These are phyloP conservation scores for Aspergillus brasiliensis DNA, from an alignment of 2,329 filamentous ascomycete species.

Conservation along the genomic window DNA sequence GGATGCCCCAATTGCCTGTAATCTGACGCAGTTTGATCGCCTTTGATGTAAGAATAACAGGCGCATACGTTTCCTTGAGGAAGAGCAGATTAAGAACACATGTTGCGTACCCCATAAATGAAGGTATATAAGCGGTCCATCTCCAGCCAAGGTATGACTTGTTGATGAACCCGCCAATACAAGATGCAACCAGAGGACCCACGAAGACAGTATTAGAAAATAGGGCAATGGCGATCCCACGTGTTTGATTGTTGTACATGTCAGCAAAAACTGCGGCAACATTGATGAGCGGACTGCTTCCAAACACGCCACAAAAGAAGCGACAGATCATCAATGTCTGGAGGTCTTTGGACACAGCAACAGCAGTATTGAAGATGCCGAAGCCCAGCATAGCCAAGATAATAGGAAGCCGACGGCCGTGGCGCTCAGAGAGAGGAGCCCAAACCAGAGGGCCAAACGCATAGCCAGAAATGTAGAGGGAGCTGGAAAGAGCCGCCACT, in stretches of 20 bases:
- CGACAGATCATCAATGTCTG: constrained; percentile 66
- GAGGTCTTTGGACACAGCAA: constrained; percentile 63
- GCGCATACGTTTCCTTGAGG: constrained; percentile 57
- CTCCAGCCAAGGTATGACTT: constrained; percentile 51
- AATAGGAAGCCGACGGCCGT: constrained; percentile 57
- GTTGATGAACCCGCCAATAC: constrained; percentile 54
- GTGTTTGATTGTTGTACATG: constrained; percentile 49
- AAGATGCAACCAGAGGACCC: constrained; percentile 50
- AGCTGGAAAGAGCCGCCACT: background rate
- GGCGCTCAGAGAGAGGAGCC: constrained; percentile 65
- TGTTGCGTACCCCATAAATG: constrained; percentile 52
- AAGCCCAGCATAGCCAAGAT: constrained; percentile 62
- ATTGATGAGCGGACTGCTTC: constrained; percentile 66
- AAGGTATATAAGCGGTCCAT: constrained; percentile 53
- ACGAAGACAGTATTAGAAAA: constrained; percentile 52
- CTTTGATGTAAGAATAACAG: constrained; percentile 55
- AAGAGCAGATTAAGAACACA: constrained; percentile 42
- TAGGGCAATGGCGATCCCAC: constrained; percentile 46
- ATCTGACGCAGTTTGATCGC: constrained; percentile 52
- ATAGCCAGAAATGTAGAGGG: background rate
- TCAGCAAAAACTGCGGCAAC: constrained; percentile 65
- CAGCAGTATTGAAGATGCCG: constrained; percentile 65
- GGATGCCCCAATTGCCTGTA: constrained; percentile 59
- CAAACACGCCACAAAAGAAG: constrained; percentile 66
- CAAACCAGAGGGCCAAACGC: constrained; percentile 62